phyloP scores from a whole-genome alignment of 148 eudicot species.

The Silene latifolia region DNA sequence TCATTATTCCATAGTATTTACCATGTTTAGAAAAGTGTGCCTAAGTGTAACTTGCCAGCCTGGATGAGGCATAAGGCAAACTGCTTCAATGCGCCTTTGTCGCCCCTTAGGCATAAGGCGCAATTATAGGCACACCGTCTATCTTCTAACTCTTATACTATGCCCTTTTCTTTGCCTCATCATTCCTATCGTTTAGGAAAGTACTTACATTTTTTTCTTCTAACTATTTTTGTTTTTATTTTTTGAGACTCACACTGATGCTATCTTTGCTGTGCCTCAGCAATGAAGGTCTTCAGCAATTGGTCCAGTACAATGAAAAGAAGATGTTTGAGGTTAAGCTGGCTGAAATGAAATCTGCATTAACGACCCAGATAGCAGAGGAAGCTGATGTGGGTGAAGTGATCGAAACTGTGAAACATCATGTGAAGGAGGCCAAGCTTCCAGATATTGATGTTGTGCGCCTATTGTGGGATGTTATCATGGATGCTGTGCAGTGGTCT shows the following conservation, averaged over 20 bases:
- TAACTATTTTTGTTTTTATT: not conserved
- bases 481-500: conserved; percentile 99
- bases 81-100: not conserved
- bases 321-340: conserved; percentile 88
- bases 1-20: not conserved
- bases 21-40: not conserved
- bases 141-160: not conserved
- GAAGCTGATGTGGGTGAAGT: conserved; percentile 86
- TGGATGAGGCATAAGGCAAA: not conserved
- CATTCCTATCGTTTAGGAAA: not conserved
- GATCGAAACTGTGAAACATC: conserved; percentile 77
- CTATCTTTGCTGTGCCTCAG: conserved; percentile 32
- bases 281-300: conserved; percentile 62
- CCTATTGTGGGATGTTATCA: conserved; percentile 88
- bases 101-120: not conserved
- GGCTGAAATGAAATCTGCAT: conserved; percentile 89
- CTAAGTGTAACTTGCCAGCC: not conserved
- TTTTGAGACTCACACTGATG: conserved; percentile 6
- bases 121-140: not conserved
- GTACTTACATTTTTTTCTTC: not conserved
- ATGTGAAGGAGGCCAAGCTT: conserved; percentile 84
- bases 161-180: not conserved
- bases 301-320: conserved; percentile 90
- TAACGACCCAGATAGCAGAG: conserved; percentile 84
- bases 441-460: conserved; percentile 93